Percentiles rank a stretch among this genome's conserved stretches.
Evolutionary conservation across 1,284 basidiomycete species (phyloP).

Genomic region (Papiliotrema terrestris): DNA sequence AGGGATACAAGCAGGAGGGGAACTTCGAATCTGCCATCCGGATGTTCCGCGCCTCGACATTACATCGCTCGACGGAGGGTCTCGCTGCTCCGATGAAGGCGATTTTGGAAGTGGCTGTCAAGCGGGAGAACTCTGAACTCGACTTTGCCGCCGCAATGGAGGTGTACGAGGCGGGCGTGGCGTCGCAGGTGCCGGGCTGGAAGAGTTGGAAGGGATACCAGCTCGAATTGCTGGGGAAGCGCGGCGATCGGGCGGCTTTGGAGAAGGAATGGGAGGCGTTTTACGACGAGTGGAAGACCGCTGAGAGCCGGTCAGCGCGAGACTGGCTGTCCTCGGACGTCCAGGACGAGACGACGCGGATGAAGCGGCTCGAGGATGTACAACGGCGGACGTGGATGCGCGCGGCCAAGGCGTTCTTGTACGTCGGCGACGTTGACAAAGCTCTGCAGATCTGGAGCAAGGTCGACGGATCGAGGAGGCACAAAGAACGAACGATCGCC

Average conservation of each 20-base stretch:
- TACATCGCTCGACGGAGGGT: neutral
- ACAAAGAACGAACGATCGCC: neutral
- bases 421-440: conserved; percentile 54
- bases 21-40: conserved; percentile 69
- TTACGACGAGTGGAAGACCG: no score
- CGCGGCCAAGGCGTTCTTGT: conserved; percentile 54
- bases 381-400: neutral
- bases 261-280: no score
- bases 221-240: conserved; percentile 51
- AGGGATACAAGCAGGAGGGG: conserved; percentile 54
- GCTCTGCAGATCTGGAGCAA: neutral
- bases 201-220: conserved; percentile 57
- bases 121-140: neutral
- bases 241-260: no score
- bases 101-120: neutral
- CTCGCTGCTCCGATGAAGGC: neutral
- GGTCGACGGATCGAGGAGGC: neutral
- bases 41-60: neutral
- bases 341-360: no score
- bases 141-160: neutral
- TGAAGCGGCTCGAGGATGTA: no score
- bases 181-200: conserved; percentile 32
- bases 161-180: conserved; percentile 51
- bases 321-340: no score
- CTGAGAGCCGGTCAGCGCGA: no score